Conservation (phyloP, 257 asterid species). For the Solanum bulbocastanum region DNA sequence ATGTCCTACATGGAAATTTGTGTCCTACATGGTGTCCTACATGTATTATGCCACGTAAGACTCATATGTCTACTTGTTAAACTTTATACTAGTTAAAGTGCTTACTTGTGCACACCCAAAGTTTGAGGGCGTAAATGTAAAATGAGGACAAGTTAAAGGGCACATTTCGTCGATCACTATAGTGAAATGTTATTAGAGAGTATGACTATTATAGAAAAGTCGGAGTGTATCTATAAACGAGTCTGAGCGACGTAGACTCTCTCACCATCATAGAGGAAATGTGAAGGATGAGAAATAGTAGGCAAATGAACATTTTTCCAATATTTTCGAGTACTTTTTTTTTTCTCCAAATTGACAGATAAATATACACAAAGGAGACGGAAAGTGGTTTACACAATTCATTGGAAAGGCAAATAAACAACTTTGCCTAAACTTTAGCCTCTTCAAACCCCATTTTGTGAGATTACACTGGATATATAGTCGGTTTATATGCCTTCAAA, state of each 20-base stretch:
- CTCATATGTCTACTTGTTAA: too few species aligned
- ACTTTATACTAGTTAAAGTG: too few species aligned
- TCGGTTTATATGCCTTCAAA: background rate
- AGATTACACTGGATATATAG: background rate
- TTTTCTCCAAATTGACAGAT: background rate
- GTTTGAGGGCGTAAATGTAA: too few species aligned
- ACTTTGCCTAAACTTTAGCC: background rate
- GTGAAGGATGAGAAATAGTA: background rate
- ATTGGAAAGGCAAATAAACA: too few species aligned
- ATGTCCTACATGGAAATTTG: too few species aligned
- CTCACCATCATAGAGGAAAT: background rate
- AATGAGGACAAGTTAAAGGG: too few species aligned
- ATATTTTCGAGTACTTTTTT: background rate
- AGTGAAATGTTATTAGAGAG: background rate
- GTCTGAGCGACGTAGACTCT: background rate
- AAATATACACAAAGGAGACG: too few species aligned
- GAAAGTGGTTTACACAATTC: background rate
- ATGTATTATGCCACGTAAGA: too few species aligned
- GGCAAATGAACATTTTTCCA: background rate
- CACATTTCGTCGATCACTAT: background rate
- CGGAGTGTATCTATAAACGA: background rate
- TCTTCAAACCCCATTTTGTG: too few species aligned
- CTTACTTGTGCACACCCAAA: too few species aligned
- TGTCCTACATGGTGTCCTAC: too few species aligned
- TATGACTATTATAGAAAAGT: background rate